Percentiles rank a stretch among this genome's conserved stretches.
Evolutionary conservation across 306 rosid genomes (phyloP).

Genomic region (Vicia villosa): DNA sequence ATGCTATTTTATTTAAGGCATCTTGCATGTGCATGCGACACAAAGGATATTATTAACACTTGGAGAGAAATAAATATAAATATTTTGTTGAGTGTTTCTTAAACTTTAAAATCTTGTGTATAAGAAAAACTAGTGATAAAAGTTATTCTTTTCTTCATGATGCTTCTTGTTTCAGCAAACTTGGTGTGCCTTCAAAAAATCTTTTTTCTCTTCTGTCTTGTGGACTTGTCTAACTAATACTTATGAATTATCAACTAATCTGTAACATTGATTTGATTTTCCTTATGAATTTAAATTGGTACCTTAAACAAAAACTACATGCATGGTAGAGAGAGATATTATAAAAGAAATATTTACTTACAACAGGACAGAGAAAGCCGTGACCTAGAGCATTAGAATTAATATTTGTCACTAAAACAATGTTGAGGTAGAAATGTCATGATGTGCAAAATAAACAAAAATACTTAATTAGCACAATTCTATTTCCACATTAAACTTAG

Average conservation of each 20-base stretch:
- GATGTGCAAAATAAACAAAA: too few species aligned
- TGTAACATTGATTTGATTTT: background rate
- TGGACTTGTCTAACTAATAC: background rate
- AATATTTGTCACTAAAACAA: too few species aligned
- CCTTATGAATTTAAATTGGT: background rate
- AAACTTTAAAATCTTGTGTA: too few species aligned
- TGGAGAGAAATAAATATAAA: background rate
- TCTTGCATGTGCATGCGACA: constrained; percentile 37
- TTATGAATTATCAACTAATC: background rate
- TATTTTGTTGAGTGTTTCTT: too few species aligned
- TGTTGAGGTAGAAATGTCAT: too few species aligned
- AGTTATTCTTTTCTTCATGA: background rate
- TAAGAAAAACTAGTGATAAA: background rate
- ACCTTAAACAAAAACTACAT: too few species aligned
- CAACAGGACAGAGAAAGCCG: too few species aligned
- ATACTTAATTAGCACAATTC: too few species aligned
- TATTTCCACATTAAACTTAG: too few species aligned
- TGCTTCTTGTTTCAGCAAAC: background rate
- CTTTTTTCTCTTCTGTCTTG: background rate
- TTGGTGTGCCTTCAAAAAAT: background rate
- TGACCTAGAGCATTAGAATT: too few species aligned
- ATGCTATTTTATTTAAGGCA: constrained; percentile 33
- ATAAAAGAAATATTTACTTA: too few species aligned
- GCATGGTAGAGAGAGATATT: too few species aligned
- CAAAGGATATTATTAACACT: constrained; percentile 15